Evolutionary conservation across 495 filamentous ascomycete species (phyloP).

Genomic region (Xylaria grammica): DNA sequence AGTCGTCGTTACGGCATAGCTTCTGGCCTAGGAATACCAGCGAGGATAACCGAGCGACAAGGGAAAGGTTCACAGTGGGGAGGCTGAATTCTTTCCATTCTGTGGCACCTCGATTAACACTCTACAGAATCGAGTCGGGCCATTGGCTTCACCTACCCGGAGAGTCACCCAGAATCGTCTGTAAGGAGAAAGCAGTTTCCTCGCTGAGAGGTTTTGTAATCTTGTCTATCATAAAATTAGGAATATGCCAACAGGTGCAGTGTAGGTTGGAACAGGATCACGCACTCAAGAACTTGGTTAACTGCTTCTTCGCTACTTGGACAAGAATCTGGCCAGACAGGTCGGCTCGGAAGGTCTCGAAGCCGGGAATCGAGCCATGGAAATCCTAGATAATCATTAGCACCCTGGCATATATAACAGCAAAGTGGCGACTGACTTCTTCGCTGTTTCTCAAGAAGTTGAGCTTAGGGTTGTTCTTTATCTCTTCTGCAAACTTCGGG

Average conservation of each 20-base stretch:
- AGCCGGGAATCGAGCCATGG: slow-evolving; percentile 51
- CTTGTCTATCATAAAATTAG: slow-evolving; percentile 26
- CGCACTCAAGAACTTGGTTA: slow-evolving; percentile 54
- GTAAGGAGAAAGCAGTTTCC: slow-evolving; percentile 47
- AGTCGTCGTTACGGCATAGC: slow-evolving; percentile 50
- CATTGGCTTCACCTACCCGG: slow-evolving; percentile 6
- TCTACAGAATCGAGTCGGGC: too few relatives aligned
- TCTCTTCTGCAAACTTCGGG: slow-evolving; percentile 52
- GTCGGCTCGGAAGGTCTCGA: slow-evolving; percentile 48
- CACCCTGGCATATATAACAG: background rate
- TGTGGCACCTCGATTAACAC: background rate
- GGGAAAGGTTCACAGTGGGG: slow-evolving; percentile 25
- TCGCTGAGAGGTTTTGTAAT: slow-evolving; percentile 44
- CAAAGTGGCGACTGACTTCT: background rate
- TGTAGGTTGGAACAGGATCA: slow-evolving; percentile 17
- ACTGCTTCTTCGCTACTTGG: slow-evolving; percentile 48
- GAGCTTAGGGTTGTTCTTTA: slow-evolving; percentile 47
- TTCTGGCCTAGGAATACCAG: slow-evolving; percentile 54
- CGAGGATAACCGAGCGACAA: slow-evolving; percentile 50
- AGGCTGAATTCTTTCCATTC: slow-evolving; percentile 37
- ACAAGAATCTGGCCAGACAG: slow-evolving; percentile 34
- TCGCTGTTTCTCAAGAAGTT: slow-evolving; percentile 40
- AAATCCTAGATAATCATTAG: slow-evolving; percentile 36
- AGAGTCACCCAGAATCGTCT: slow-evolving; percentile 35
- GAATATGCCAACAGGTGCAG: background rate